phyloP scores from a whole-genome alignment of 768 basidiomycete species.

The Erythrobasidium yunnanense region DNA sequence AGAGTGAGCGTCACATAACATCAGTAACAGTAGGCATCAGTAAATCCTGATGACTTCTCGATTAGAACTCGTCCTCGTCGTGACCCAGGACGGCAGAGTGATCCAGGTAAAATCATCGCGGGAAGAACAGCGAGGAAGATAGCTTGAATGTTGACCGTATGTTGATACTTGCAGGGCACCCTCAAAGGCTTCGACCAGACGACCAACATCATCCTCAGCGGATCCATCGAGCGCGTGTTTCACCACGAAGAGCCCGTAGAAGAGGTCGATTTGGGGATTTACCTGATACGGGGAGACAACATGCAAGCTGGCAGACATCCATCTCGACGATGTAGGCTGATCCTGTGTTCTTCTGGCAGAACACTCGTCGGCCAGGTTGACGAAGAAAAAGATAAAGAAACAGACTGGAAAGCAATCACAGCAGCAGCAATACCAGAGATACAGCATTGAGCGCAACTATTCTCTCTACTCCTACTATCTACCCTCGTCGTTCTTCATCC shows the following conservation, averaged over 20 bases:
- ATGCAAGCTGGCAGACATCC: conserved; percentile 58
- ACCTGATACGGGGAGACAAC: conserved; percentile 96
- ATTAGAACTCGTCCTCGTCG: conserved; percentile 75
- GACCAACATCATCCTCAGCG: conserved; percentile 88
- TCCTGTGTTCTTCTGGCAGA: conserved; percentile 33
- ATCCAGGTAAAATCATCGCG: conserved; percentile 58
- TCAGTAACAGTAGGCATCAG: background rate
- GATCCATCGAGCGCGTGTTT: conserved; percentile 86
- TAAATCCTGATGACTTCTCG: background rate
- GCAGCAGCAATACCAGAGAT: conserved; percentile 64
- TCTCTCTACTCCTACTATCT: too few species aligned
- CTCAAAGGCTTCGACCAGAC: conserved; percentile 90
- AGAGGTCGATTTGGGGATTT: conserved; percentile 84
- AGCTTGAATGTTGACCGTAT: background rate
- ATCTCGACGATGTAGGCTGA: background rate
- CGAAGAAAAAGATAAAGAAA: conserved; percentile 64
- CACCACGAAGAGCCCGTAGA: conserved; percentile 83
- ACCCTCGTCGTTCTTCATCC: too few species aligned
- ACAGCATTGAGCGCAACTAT: conserved; percentile 23
- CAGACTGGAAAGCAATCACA: conserved; percentile 67
- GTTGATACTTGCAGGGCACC: conserved; percentile 53
- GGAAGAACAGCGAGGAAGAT: background rate
- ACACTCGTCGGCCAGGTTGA: conserved; percentile 46
- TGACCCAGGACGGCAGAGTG: conserved; percentile 88
- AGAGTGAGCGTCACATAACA: conserved; percentile 49